phyloP scores from a whole-genome alignment of 768 basidiomycete genomes.

The Boletus vinaceobasis region DNA sequence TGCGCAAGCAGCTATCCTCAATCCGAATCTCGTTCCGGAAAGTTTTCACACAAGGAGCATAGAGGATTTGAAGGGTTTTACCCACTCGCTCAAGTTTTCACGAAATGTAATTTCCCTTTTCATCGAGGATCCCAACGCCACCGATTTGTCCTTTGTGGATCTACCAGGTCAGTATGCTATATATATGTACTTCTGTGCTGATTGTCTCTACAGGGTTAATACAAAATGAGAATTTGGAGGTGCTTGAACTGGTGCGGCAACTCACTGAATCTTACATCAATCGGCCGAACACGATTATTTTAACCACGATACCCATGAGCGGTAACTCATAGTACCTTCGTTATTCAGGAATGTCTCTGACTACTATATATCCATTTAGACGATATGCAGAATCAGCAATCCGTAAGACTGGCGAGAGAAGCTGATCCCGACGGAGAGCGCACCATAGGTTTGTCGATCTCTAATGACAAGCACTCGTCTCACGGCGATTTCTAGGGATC shows the following conservation, averaged over 20 bases:
- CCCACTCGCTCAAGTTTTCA: conserved; percentile 39
- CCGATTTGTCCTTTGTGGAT: conserved; percentile 53
- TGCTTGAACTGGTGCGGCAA: conserved; percentile 43
- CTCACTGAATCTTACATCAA: conserved; percentile 48
- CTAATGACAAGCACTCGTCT: not conserved
- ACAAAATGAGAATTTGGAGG: conserved; percentile 43
- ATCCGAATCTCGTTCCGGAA: conserved; percentile 13
- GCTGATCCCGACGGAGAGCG: conserved; percentile 53
- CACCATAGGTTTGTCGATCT: conserved; percentile 53
- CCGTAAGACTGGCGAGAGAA: conserved; percentile 49
- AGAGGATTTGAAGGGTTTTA: conserved; percentile 24
- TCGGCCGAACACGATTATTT: conserved; percentile 52
- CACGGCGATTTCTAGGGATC: conserved; percentile 43
- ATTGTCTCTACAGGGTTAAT: conserved; percentile 45
- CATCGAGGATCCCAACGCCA: conserved; percentile 41
- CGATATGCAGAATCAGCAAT: conserved; percentile 64
- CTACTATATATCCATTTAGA: conserved; percentile 35
- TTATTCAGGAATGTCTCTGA: not conserved
- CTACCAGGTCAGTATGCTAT: conserved; percentile 41
- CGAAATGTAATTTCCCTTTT: conserved; percentile 48
- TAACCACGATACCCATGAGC: conserved; percentile 64
- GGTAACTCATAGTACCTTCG: conserved; percentile 34
- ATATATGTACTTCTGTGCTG: not conserved
- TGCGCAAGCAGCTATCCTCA: conserved; percentile 45
- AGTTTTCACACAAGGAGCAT: conserved; percentile 22